Evolutionary conservation across 2,329 filamentous ascomycete genomes (phyloP), one percentile per base, ranked within the genome.

Genomic region (Curvularia spicifera): DNA sequence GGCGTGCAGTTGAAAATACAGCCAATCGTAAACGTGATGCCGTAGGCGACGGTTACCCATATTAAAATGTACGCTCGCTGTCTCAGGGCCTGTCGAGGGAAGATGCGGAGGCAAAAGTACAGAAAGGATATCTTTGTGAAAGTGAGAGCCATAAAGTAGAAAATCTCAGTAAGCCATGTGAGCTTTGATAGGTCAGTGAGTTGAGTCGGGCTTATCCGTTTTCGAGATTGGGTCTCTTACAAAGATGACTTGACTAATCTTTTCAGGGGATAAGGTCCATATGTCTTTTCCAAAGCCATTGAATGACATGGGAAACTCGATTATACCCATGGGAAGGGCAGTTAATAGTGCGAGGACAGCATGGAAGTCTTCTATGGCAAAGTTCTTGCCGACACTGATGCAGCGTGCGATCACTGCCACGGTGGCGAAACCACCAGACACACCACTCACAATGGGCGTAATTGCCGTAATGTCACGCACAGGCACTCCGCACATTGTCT

Each of bases 261-360:
- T 67, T 0, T 74, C 65, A 0, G 71, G 61, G 0, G 71, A 56
- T 4, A 85, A 58, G 0, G 79, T 81, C 82, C 82, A 85, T 18
- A 83, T 75, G 50, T 85, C 82, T n/a, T 70, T 76, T 3, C 83
- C 81, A 13, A 84, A 70, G 0, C 82, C 83, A 4, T 55, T 50
- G 0, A 22, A 31, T 10, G 57, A 44, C 43, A 51, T 57, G n/a
- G 51, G 18, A 8, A 64, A 63, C 33, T 66, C 46, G 13, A 66
- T 33, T n/a, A 59, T 54, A 1, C 55, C 63, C 39, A 65, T 60
- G 0, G 62, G 64, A 3, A 65, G 44, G 6, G 60, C 63, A 1
- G 39, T 44, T 24, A 58, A 26, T 10, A 64, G 28, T 3, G 64
- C 53, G 20, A 54, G 49, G 29, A 62, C 31, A 2, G 56, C 63